phyloP scores from a whole-genome alignment of 139 green algal species.

The Volvox reticuliferus region DNA sequence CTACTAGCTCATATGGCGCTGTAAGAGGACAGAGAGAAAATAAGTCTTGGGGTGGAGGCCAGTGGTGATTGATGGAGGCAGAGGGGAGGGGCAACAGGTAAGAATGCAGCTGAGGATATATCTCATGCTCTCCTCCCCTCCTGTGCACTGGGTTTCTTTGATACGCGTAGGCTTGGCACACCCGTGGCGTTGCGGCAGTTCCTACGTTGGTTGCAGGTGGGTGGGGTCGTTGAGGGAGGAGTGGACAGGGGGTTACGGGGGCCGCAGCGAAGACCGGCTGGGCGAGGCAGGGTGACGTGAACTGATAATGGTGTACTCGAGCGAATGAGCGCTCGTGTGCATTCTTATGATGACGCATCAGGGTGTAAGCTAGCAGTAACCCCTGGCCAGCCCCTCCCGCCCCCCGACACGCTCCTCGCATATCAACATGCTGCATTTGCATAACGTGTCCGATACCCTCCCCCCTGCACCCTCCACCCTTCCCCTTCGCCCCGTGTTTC shows the following conservation, averaged over 20 bases:
- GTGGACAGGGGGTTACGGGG: neutral
- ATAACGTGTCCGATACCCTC: neutral
- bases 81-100: neutral
- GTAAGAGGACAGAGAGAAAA: too few relatives aligned
- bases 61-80: neutral
- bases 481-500: neutral
- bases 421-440: neutral
- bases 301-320: too few relatives aligned
- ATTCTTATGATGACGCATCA: neutral
- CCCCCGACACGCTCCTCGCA: neutral
- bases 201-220: constrained; percentile 72
- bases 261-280: neutral
- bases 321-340: neutral
- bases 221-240: neutral
- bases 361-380: too few relatives aligned
- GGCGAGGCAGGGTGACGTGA: neutral
- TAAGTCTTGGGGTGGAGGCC: too few relatives aligned
- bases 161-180: constrained; percentile 62
- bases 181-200: constrained; percentile 82
- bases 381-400: too few relatives aligned
- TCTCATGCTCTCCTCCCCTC: too few relatives aligned
- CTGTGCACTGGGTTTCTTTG: too few relatives aligned
- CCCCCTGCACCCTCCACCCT: neutral
- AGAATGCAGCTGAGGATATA: neutral
- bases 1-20: too few relatives aligned